Evolutionary conservation across 805 yeast genomes (phyloP).

Genomic region (Candida peoriensis): DNA sequence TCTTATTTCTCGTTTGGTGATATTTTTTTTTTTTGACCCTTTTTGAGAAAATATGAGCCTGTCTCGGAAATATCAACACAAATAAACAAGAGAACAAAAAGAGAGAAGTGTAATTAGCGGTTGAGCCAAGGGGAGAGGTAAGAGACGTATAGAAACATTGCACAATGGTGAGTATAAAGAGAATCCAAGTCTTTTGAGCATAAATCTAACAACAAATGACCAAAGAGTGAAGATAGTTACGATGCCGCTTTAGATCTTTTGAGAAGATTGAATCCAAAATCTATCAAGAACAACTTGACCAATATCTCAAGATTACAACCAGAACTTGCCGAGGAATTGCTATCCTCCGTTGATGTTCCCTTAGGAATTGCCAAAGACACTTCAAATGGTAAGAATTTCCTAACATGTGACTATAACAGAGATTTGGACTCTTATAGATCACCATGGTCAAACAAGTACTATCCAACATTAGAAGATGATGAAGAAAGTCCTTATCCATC

Average conservation of each 20-base stretch:
- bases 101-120: no score
- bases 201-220: neutral
- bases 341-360: slow-evolving; percentile 86
- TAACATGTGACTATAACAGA: slow-evolving; percentile 91
- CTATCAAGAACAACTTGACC: slow-evolving; percentile 39
- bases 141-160: no score
- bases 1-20: no score
- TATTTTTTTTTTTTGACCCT: no score
- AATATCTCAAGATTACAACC: slow-evolving; percentile 43
- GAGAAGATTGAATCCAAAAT: slow-evolving; percentile 68
- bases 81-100: no score
- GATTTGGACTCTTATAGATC: slow-evolving; percentile 91
- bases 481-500: slow-evolving; percentile 77
- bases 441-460: slow-evolving; percentile 82
- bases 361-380: slow-evolving; percentile 36
- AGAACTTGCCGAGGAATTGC: slow-evolving; percentile 78
- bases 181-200: no score
- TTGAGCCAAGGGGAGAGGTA: no score
- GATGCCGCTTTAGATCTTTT: slow-evolving; percentile 78
- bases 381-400: slow-evolving; percentile 52
- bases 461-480: slow-evolving; percentile 47
- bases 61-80: no score
- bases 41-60: no score
- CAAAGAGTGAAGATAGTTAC: slow-evolving; percentile 37
- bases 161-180: neutral